Evolutionary conservation across 768 basidiomycete genomes (phyloP), one percentile per base, ranked within the genome.

Genomic region (Agrocybe pediades): DNA sequence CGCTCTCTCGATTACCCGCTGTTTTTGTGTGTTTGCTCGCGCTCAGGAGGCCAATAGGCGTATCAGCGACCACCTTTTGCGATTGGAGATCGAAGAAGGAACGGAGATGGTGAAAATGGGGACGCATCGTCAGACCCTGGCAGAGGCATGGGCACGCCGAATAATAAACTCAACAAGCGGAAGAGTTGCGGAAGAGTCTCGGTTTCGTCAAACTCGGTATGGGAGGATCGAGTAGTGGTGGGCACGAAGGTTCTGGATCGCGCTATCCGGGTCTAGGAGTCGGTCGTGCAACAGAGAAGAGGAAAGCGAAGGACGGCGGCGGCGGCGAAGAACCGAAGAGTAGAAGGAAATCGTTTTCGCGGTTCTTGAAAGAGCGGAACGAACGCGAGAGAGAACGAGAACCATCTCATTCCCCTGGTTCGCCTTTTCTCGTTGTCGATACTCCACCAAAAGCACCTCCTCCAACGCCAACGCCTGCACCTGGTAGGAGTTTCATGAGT

Each of bases 401-500:
- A 15, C 23, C 29, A 26, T 41, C 17, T 6, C 40, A 20, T n/a
- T 20, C 25, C 27, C 49, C 11, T 19, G 36, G 27, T 2, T 13
- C 48, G 9, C 29, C 48, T 8, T 40, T 39, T 40, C 36, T 39
- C 9, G 21, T 25, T n/a, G 15, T 23, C 24, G 23, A 24, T 9
- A 17, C 49, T 2, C 41, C 36, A 20, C 17, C 20, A 15, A 11
- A 39, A 3, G 40, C 40, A n/a, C 16, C 49, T 17, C 17, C 40
- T 2, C 19, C 33, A 6, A 11, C 33, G 13, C 33, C 33, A 4
- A 41, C 20, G 15, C 21, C 23, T n/a, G 40, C 42, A 6, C 33
- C 33, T 36, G 77, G 70, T 66, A 50, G 53, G 65, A 73, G 51
- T 55, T 85, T 89, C 61, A 82, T 87, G 76, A 81, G 83, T 9